Base-by-base conservation (phyloP, 805 yeast genomes). In the Pichia gijzeniarum region DNA sequence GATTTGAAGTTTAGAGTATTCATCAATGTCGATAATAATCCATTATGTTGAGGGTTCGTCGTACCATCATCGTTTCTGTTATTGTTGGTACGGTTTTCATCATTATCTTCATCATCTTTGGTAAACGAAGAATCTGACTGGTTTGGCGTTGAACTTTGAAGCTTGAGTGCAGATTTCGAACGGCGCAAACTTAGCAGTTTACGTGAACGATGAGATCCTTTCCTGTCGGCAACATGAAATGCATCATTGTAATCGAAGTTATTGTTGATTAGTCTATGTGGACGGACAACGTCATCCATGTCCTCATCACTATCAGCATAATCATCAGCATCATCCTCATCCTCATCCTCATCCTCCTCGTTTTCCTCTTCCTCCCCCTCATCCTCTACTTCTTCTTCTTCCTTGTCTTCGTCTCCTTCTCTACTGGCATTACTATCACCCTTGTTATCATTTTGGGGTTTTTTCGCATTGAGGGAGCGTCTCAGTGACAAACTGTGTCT, bases 1-100 rank as follows among this genome's bases (percentile, higher is more conserved):
- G 65, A 58, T 27, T 53, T 54, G 20, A 62, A 43, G 38, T 58
- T 58, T 37, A 62, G 50, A 4, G 64, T 52, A 32, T 55, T 58
- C 46, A 62, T 46, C 10, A 62, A 47, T 5, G 59, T 54, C 3
- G 63, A 59, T 7, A 62, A 37, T 4, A 62, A 35, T 1, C 66
- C 65, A 12, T 7, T 46, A 19, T 38, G 39, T 39, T 38, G 45
- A 30, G 33, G 8, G 30, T 27, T 27, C 8, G 8, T 27, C 8
- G 8, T 27, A 8, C 12, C 30, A 27, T 27, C 30, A 27, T 27
- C 10, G 12, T 27, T 27, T 8, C 30, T 27, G 8, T 8, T 27
- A 27, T n/a, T n/a, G n/a, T n/a, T 10, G 6, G 28, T 25, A 10
- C 10, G 28, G 28, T 25, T 25, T 10, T 38, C 33, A 13, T 25